Evolutionary conservation across 2,329 filamentous ascomycete species (phyloP).

Genomic region (Fusarium tupiense): DNA sequence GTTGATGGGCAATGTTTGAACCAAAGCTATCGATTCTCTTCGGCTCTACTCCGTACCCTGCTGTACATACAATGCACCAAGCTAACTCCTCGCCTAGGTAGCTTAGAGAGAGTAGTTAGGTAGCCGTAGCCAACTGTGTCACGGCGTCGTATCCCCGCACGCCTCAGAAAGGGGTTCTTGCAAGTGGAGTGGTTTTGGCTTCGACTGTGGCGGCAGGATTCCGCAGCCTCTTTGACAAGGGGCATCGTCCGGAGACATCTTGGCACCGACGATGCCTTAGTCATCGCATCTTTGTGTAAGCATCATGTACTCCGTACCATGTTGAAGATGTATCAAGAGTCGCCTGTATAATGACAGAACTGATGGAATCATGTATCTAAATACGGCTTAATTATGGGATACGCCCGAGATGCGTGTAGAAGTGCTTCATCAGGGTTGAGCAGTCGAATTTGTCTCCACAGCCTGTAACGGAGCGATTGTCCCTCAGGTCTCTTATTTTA

Average conservation of each 20-base stretch:
- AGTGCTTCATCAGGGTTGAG: background rate
- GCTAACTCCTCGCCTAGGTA: slow-evolving; percentile 1
- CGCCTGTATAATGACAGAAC: background rate
- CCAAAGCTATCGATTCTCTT: slow-evolving; percentile 36
- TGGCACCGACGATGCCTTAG: background rate
- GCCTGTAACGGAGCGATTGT: background rate
- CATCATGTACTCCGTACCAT: background rate
- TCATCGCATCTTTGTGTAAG: background rate
- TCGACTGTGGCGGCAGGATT: slow-evolving; percentile 42
- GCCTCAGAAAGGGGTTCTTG: slow-evolving; percentile 42
- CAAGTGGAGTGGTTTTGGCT: slow-evolving; percentile 30
- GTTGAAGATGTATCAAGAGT: background rate
- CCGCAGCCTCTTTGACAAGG: slow-evolving; percentile 42
- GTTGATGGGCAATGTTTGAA: slow-evolving; percentile 25
- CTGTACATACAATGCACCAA: slow-evolving; percentile 1
- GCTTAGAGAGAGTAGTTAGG: background rate
- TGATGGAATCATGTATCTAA: background rate
- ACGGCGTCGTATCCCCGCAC: slow-evolving; percentile 26
- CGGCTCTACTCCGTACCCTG: background rate
- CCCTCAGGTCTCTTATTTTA: background rate
- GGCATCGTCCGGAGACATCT: slow-evolving; percentile 7
- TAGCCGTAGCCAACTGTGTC: slow-evolving; percentile 15
- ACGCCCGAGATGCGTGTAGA: background rate
- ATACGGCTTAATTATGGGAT: background rate
- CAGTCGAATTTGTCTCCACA: background rate